A percentile compares a stretch with the other conserved stretches of the same genome.
phyloP scores from a whole-genome alignment of 139 green algal genomes.

The Micractinium sp. region DNA sequence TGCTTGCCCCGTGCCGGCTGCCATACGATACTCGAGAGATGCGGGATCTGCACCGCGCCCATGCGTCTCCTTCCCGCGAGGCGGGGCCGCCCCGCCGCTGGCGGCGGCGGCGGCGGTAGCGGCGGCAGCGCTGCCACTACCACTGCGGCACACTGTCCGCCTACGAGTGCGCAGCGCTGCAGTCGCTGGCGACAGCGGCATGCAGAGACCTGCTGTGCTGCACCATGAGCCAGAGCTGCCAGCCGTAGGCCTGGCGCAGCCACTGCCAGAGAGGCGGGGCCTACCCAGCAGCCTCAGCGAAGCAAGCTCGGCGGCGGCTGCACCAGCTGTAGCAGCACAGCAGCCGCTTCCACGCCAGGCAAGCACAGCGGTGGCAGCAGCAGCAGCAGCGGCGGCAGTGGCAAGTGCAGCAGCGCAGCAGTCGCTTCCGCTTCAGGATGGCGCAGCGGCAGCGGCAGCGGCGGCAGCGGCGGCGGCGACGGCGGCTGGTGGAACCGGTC shows the following conservation, averaged over 20 bases:
- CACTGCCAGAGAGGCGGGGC: not conserved
- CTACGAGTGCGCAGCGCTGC: not conserved
- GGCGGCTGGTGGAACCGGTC: no score
- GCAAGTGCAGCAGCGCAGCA: not conserved
- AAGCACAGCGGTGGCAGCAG: conserved; percentile 21
- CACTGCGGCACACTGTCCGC: not conserved
- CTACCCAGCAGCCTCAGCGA: not conserved
- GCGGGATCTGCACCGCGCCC: no score
- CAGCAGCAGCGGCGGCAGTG: conserved; percentile 4
- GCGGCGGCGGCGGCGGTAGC: not conserved
- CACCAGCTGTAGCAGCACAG: not conserved
- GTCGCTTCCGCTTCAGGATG: not conserved
- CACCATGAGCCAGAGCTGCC: not conserved
- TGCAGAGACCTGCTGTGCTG: not conserved
- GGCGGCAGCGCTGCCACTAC: not conserved
- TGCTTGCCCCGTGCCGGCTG: no score
- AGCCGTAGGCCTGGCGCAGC: not conserved
- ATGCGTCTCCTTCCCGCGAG: no score
- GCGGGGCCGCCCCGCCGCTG: not conserved
- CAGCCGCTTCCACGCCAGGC: not conserved
- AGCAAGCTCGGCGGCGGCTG: no score
- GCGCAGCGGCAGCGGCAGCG: not conserved
- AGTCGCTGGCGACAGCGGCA: not conserved
- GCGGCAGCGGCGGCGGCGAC: not conserved
- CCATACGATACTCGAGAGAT: no score